phyloP scores from a whole-genome alignment of 768 basidiomycete genomes.

The Favolaschia claudopus region DNA sequence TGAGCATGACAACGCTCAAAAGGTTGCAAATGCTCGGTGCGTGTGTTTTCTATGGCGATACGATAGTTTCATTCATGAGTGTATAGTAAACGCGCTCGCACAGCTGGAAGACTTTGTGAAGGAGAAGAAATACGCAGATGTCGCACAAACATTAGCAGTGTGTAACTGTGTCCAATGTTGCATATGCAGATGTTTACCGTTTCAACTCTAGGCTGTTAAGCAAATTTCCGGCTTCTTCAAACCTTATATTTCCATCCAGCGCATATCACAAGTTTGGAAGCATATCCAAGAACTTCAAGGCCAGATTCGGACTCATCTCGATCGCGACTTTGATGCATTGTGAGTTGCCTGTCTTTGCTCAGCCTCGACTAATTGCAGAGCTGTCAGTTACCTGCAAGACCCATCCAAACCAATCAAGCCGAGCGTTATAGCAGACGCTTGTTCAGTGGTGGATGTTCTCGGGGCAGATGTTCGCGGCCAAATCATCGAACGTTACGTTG shows the following conservation, averaged over 20 bases:
- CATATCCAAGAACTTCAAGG: conserved; percentile 85
- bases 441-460: conserved; percentile 87
- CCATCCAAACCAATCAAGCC: conserved; percentile 70
- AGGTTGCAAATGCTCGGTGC: conserved; percentile 93
- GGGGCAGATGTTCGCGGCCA: conserved; percentile 84
- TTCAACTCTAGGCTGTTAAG: conserved; percentile 74
- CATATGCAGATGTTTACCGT: background rate
- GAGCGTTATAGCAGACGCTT: conserved; percentile 78
- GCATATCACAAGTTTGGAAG: conserved; percentile 79
- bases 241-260: conserved; percentile 76
- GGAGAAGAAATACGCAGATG: conserved; percentile 82
- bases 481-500: conserved; percentile 88
- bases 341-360: conserved; percentile 48
- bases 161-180: conserved; percentile 19
- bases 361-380: background rate
- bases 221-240: conserved; percentile 86
- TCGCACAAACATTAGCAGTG: conserved; percentile 82
- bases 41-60: conserved; percentile 30
- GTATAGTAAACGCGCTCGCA: conserved; percentile 78
- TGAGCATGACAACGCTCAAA: conserved; percentile 90
- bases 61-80: background rate
- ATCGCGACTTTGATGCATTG: conserved; percentile 93
- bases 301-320: conserved; percentile 80
- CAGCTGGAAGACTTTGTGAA: conserved; percentile 83
- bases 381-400: conserved; percentile 79